phyloP scores from a whole-genome alignment of 495 filamentous ascomycete species.

The Aspergillus coremiiformis region DNA sequence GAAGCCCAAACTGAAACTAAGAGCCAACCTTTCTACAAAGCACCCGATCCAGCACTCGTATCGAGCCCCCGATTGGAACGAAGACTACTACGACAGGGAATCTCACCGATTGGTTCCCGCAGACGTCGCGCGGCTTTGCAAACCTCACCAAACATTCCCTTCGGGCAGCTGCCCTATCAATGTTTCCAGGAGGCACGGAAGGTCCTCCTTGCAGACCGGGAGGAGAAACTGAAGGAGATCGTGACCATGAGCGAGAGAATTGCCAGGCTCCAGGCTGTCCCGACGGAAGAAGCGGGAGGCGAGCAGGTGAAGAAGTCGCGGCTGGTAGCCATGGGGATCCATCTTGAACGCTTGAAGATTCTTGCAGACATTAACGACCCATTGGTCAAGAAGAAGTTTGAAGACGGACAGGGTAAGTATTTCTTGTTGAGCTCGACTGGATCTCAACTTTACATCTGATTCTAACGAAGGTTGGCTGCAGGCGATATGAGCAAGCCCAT shows the following conservation, averaged over 20 bases:
- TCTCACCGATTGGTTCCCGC: slow-evolving; percentile 66
- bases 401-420: slow-evolving; percentile 76
- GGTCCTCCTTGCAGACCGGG: slow-evolving; percentile 68
- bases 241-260: slow-evolving; percentile 52
- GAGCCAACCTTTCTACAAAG: slow-evolving; percentile 31
- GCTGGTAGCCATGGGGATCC: slow-evolving; percentile 60
- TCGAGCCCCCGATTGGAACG: slow-evolving; percentile 51
- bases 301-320: slow-evolving; percentile 55
- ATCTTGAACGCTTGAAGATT: slow-evolving; percentile 79
- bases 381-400: slow-evolving; percentile 85
- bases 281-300: slow-evolving; percentile 52
- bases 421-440: not conserved
- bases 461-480: slow-evolving; percentile 23
- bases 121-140: slow-evolving; percentile 73
- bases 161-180: slow-evolving; percentile 90
- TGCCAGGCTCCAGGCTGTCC: slow-evolving; percentile 48
- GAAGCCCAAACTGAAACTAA: slow-evolving; percentile 33
- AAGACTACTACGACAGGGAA: slow-evolving; percentile 49
- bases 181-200: slow-evolving; percentile 94
- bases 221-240: slow-evolving; percentile 68
- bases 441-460: not conserved
- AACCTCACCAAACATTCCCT: slow-evolving; percentile 62
- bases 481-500: slow-evolving; percentile 95
- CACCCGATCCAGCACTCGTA: slow-evolving; percentile 44
- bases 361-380: slow-evolving; percentile 94